Evolutionary conservation across 108 stramenopile genomes (phyloP).

Genomic region (Cafeteria roenbergensis): DNA sequence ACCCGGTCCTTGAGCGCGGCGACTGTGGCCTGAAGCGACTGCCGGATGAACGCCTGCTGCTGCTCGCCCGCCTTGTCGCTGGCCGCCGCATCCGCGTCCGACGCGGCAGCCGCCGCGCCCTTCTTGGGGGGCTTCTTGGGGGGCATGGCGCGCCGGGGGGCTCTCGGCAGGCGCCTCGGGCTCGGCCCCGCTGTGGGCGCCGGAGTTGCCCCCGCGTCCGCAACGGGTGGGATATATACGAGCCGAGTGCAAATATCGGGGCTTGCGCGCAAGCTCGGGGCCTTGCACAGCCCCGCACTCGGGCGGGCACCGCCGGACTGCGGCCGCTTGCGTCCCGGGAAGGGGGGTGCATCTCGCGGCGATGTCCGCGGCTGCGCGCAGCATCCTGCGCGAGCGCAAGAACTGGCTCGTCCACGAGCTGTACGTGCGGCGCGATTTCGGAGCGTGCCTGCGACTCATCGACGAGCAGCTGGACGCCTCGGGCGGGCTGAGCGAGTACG

Average conservation of each 20-base stretch:
- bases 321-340: too few species aligned
- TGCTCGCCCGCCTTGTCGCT: not conserved
- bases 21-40: not conserved
- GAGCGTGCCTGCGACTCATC: slow-evolving; percentile 31
- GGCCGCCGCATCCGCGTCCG: not conserved
- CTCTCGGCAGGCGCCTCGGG: too few species aligned
- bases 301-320: too few species aligned
- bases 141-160: too few species aligned
- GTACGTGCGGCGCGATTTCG: slow-evolving; percentile 25
- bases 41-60: not conserved
- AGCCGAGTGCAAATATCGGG: too few species aligned
- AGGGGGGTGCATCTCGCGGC: too few species aligned
- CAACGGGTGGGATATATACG: too few species aligned
- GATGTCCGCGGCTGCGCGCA: not conserved
- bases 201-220: too few species aligned
- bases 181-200: too few species aligned
- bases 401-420: slow-evolving; percentile 40
- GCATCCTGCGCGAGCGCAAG: not conserved
- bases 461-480: slow-evolving; percentile 32
- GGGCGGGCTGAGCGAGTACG: slow-evolving; percentile 34
- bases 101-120: not conserved
- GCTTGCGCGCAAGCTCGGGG: too few species aligned
- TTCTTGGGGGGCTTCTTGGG: not conserved
- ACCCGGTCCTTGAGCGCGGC: not conserved
- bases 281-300: too few species aligned